Base-by-base conservation (phyloP, 176 grass and related monocot genomes). In the Alloteropsis semialata region DNA sequence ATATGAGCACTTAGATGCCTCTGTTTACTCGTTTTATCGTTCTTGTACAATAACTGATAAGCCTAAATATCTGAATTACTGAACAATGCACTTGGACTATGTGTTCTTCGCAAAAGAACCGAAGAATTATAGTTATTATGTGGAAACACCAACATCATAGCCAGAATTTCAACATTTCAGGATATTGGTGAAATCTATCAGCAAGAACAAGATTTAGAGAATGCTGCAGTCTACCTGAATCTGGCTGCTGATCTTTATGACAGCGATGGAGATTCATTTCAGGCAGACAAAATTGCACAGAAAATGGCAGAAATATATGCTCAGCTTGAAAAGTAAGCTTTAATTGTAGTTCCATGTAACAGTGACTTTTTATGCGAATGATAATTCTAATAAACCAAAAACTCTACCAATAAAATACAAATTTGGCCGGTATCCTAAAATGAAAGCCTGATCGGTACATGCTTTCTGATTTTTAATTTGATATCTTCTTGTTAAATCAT, bases 111-210 rank as follows among this genome's bases (percentile, higher is more conserved):
- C n/a, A 61, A 19, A 25, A 44, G 37, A 77, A 61, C n/a, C 30
- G 4, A 76, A 28, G 3, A 72, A 61, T 30, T 21, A 6, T 39
- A 42, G 3, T 59, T 29, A 59, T 18, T 59, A 60, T 44, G n/a
- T 63, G 17, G 5, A 60, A 60, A 19, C 16, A 44, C 16, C n/a
- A 61, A 43, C 10, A 30, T 77, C 38, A 60, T 60, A n/a, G 38
- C 51, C 51, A 32, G 50, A 15, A 56, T 90, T 39, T 80, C 54
- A 79, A 76, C 46, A 72, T 81, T 85, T 89, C 89, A 98, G 96
- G 92, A 98, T 33, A 83, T 98, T 59, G 96, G 92, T 87, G 96
- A 98, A n/a, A 89, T 98, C 63, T 95, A 93, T 88, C 88, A 88
- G 65, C 96, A 95, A 88, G 87, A 95, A 73, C 87, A 98, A 68